A percentile compares a stretch with the other conserved stretches of the same genome.
Evolutionary conservation across 179 eudicot genomes (phyloP).

Genomic region (Beta lomatogona): DNA sequence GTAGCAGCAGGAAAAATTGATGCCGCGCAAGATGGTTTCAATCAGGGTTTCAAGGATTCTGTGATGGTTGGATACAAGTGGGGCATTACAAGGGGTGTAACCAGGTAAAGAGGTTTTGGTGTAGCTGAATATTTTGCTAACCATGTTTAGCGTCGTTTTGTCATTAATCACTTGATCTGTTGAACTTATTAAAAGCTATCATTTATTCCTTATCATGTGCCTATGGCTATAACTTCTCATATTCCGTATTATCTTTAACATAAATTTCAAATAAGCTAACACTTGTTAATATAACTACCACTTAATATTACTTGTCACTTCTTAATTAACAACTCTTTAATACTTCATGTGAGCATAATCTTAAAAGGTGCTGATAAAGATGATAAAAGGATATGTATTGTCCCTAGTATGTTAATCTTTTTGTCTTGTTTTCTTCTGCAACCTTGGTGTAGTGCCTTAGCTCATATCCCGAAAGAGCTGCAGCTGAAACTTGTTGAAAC

Average conservation of each 20-base stretch:
- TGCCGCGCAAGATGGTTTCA: slow-evolving; percentile 84
- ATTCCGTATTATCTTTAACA: background rate
- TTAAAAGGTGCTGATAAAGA: background rate
- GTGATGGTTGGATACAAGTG: slow-evolving; percentile 59
- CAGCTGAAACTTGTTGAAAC: slow-evolving; percentile 53
- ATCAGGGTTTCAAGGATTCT: slow-evolving; percentile 71
- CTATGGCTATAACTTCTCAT: background rate
- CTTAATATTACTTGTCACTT: background rate
- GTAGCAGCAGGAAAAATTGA: slow-evolving; percentile 65
- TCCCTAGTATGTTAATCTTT: background rate
- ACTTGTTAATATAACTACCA: background rate
- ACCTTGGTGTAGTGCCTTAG: slow-evolving; percentile 51
- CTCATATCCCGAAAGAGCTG: slow-evolving; percentile 57
- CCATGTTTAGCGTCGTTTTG: background rate
- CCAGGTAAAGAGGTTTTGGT: slow-evolving; percentile 48
- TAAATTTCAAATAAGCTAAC: no score
- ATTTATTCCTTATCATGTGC: background rate
- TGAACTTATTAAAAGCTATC: background rate
- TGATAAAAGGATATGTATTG: background rate
- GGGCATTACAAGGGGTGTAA: slow-evolving; percentile 79
- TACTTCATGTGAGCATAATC: background rate
- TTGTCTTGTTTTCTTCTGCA: slow-evolving; percentile 14
- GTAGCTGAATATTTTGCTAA: background rate
- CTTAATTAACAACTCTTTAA: background rate
- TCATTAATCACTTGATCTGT: background rate